Percentiles rank a stretch among this genome's conserved stretches.
Evolutionary conservation across 768 basidiomycete species (phyloP).

Genomic region (Lactarius tabidus): DNA sequence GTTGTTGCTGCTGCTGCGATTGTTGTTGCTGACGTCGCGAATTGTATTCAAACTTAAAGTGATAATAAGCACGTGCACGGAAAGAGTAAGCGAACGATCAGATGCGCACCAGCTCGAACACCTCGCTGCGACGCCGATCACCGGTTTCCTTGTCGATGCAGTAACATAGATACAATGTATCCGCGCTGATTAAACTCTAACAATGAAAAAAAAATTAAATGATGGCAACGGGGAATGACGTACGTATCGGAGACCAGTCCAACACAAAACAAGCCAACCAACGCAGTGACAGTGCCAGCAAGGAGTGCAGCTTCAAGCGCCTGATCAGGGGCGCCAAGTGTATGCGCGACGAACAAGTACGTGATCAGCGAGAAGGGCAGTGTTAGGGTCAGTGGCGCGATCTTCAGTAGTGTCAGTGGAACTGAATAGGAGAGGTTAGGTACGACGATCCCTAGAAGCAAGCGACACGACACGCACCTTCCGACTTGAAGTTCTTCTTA

Average conservation of each 20-base stretch:
- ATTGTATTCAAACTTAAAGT: constrained; percentile 23
- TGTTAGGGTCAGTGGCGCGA: constrained; percentile 73
- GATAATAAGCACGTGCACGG: neutral
- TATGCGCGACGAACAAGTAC: constrained; percentile 88
- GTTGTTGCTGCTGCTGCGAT: constrained; percentile 10
- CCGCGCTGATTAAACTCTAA: constrained; percentile 40
- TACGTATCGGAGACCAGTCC: constrained; percentile 76
- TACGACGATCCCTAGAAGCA: neutral
- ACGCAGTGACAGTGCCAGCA: constrained; percentile 72
- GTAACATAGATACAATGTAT: constrained; percentile 64
- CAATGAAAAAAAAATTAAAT: neutral
- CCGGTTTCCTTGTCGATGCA: constrained; percentile 59
- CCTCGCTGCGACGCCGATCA: constrained; percentile 47
- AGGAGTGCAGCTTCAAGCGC: constrained; percentile 73
- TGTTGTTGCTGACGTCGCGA: constrained; percentile 13
- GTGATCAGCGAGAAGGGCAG: constrained; percentile 78
- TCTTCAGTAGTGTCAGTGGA: constrained; percentile 67
- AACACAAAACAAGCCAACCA: constrained; percentile 80
- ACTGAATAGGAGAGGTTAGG: constrained; percentile 35
- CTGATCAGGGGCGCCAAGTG: constrained; percentile 61
- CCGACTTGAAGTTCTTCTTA: constrained; percentile 48
- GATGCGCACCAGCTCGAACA: constrained; percentile 50
- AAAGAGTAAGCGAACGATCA: neutral
- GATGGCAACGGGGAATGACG: constrained; percentile 28
- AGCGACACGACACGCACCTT: constrained; percentile 43